A percentile compares a stretch with the other conserved stretches of the same genome.
Conservation (phyloP, 2,329 filamentous ascomycete species). For the Kalaharituber pfeilii region DNA sequence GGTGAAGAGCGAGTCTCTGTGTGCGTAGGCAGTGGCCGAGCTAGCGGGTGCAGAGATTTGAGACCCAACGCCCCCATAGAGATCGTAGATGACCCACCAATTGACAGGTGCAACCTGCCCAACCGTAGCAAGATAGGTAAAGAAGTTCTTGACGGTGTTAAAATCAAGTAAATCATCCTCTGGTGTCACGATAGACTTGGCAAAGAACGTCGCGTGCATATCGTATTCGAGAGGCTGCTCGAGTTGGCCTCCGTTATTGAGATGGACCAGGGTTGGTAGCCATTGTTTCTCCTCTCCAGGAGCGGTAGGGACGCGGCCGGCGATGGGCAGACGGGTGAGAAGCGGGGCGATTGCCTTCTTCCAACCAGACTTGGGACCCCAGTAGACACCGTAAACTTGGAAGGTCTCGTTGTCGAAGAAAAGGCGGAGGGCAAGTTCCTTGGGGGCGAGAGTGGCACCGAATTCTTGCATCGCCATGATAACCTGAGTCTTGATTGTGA, state of each 20-base stretch:
- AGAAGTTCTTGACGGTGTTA: slow-evolving; percentile 11
- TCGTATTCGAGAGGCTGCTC: slow-evolving; percentile 10
- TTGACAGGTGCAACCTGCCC: slow-evolving; percentile 2
- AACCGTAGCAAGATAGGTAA: slow-evolving; percentile 7
- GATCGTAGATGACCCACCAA: slow-evolving; percentile 26
- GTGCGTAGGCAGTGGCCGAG: slow-evolving; percentile 21
- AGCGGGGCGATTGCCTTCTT: slow-evolving; percentile 22
- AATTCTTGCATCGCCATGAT: slow-evolving; percentile 17
- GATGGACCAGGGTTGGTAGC: slow-evolving; percentile 14
- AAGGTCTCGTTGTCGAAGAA: slow-evolving; percentile 20
- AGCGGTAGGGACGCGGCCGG: slow-evolving; percentile 5
- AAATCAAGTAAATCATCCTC: slow-evolving; percentile 7
- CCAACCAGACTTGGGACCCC: slow-evolving; percentile 23
- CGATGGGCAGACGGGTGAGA: slow-evolving; percentile 17
- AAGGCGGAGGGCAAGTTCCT: slow-evolving; percentile 24
- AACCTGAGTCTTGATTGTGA: slow-evolving; percentile 27
- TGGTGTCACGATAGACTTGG: slow-evolving; percentile 26
- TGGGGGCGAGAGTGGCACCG: slow-evolving; percentile 9
- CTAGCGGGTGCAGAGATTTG: slow-evolving; percentile 22
- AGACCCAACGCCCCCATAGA: slow-evolving; percentile 27
- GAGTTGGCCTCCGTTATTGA: slow-evolving; percentile 10
- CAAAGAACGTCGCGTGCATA: slow-evolving; percentile 24
- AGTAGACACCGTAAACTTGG: slow-evolving; percentile 25
- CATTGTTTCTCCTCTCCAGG: slow-evolving; percentile 10
- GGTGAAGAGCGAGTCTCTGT: slow-evolving; percentile 25